Base-by-base conservation (phyloP, 805 yeast species). In the Candida glaebosa region DNA sequence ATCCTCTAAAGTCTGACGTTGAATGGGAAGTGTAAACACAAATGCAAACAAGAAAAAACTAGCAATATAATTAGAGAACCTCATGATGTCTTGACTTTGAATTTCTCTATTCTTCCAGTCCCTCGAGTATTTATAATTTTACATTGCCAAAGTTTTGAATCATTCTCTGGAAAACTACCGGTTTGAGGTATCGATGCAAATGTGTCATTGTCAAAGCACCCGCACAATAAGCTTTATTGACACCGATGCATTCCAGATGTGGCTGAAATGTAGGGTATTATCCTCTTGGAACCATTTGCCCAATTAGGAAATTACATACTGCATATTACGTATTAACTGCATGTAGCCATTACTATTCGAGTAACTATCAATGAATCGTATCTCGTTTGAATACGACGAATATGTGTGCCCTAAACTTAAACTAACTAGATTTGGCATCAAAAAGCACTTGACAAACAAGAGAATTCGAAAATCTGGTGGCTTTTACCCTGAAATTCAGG, bases 41-140 rank as follows among this genome's bases (percentile, higher is more conserved):
- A 47, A 34, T n/a, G 48, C 22, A 28, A 43, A 12, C 7, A 39
- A 33, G 28, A 44, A 39, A 5, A 44, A 47, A n/a, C 44, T 12
- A 4, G 42, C 15, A 7, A 42, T 16, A 6, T 39, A 20, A 31
- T 40, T 31, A 2, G 44, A 9, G 5, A 45, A 37, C 16, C 34
- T 47, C 50, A 47, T 47, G 18, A 18, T 40, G n/a, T 32, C 16
- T 32, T 16, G 5, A 32, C 17, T 7, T 30, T n/a, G n/a, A n/a
- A n/a, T 12, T 30, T n/a, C 14, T n/a, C 14, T 12, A n/a, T 30
- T 30, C 7, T 6, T 30, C 7, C 12, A 30, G 17, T 30, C 15
- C 8, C 8, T 30, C 17, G 5, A 10, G 16, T 32, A 32, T n/a
- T 30, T 30, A 30, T 30, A n/a, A 9, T 9, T 9, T 9, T n/a